Evolutionary conservation across 2,329 filamentous ascomycete genomes (phyloP).

Genomic region (Tolypocladium pustulatum): DNA sequence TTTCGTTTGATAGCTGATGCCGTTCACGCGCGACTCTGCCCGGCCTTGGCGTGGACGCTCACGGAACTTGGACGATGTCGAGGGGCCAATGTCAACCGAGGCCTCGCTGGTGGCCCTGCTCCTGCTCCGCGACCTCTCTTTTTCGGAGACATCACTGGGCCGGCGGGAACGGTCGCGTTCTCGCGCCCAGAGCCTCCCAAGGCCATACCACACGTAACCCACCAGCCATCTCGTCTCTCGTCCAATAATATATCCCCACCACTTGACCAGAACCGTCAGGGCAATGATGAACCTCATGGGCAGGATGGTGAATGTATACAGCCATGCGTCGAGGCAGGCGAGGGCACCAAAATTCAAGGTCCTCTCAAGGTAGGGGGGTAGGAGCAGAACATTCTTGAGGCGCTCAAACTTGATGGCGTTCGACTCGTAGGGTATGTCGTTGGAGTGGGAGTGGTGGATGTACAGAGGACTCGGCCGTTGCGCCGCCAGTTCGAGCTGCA

Average conservation of each 20-base stretch:
- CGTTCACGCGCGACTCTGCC: background rate
- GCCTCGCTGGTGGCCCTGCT: constrained; percentile 22
- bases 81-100: constrained; percentile 7
- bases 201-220: constrained; percentile 67
- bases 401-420: constrained; percentile 87
- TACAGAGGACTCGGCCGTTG: constrained; percentile 55
- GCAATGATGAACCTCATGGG: constrained; percentile 82
- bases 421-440: constrained; percentile 73
- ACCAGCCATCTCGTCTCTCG: constrained; percentile 64
- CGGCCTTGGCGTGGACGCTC: constrained; percentile 1
- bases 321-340: constrained; percentile 89
- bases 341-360: constrained; percentile 80
- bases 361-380: constrained; percentile 74
- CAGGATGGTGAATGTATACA: constrained; percentile 92
- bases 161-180: constrained; percentile 32
- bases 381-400: constrained; percentile 73
- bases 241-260: constrained; percentile 63
- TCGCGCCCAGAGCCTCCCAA: constrained; percentile 67
- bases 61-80: constrained; percentile 2
- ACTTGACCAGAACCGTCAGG: constrained; percentile 61
- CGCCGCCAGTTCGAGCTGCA: constrained; percentile 54
- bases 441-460: constrained; percentile 47
- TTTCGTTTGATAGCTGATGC: constrained; percentile 3
- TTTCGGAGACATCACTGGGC: constrained; percentile 22
- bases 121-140: constrained; percentile 26